Evolutionary conservation across 2,329 filamentous ascomycete species (phyloP), one percentile per base, ranked within the genome.

Genomic region (Albophoma yamanashiensis): DNA sequence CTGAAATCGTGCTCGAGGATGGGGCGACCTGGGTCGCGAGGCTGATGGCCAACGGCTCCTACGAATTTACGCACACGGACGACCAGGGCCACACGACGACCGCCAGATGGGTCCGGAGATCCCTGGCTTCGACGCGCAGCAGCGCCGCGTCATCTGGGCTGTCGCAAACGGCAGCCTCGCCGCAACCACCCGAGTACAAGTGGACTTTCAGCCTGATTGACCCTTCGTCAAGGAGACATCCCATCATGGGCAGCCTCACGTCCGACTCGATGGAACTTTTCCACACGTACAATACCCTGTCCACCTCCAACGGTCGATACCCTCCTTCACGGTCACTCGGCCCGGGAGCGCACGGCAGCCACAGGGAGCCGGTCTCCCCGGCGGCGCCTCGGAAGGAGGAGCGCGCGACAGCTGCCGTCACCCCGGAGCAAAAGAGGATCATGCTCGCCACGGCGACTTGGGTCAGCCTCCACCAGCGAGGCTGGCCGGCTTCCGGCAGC

Each of bases 201-300:
- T 92, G 87, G 75, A 90, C 85, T 11, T 93, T 93, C 70, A 91
- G 88, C 74, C 84, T 91, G 63, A 86, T 93, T 66, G 84, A 89
- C 65, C 83, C 88, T 0, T 81, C 82, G 55, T 83, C 82, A 11
- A 79, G 88, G 40, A 83, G 87, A 15, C 89, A 93, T 68, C 89
- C 90, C 5, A 83, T 92, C 67, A 82, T 92, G 74, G 89, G 88
- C 0, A 84, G 81, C 2, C 77, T 93, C 53, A 86, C 82, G 4
- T 79, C 80, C 15, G 78, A 79, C 5, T 82, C 80, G 15, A 81
- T 93, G 38, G 85, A 90, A 57, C 82, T 93, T 56, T 82, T 85
- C 62, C 86, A 92, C 64, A 79, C 78, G 3, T 92, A 91, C 69
- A 82, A 78, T 5, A 80, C 82, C 0, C 75, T 85, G 36, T 80